A percentile compares a stretch with the other conserved stretches of the same genome.
Evolutionary conservation across 2,329 filamentous ascomycete species (phyloP).

Genomic region (Nannizziopsis arthrosporioides): DNA sequence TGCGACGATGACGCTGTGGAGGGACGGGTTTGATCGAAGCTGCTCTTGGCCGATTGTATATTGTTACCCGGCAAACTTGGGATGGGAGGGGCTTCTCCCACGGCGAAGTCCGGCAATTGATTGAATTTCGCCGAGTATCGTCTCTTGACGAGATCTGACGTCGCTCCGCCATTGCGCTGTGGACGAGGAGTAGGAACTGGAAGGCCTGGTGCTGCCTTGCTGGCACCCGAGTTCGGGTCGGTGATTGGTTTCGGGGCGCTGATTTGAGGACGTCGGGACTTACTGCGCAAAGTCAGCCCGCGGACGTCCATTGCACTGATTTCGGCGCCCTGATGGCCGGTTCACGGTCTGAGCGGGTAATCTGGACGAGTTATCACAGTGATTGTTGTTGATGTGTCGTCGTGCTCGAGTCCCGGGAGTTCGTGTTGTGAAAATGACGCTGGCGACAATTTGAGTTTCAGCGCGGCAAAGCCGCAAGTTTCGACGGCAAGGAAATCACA

Average conservation of each 20-base stretch:
- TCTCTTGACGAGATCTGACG: slow-evolving; percentile 78
- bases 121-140: slow-evolving; percentile 91
- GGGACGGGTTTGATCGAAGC: slow-evolving; percentile 5
- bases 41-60: slow-evolving; percentile 40
- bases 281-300: slow-evolving; percentile 53
- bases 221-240: slow-evolving; percentile 20
- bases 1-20: slow-evolving; percentile 44
- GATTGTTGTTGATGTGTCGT: neutral
- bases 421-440: too few species aligned
- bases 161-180: slow-evolving; percentile 41
- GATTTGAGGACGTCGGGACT: slow-evolving; percentile 46
- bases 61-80: slow-evolving; percentile 49
- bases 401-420: neutral
- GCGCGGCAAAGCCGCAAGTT: neutral
- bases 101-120: slow-evolving; percentile 56
- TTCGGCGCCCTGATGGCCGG: too few species aligned
- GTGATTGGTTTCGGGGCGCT: slow-evolving; percentile 49
- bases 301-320: slow-evolving; percentile 40
- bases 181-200: slow-evolving; percentile 22
- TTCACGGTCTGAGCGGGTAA: too few species aligned
- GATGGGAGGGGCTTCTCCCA: slow-evolving; percentile 53
- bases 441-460: neutral
- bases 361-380: neutral
- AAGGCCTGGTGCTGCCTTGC: slow-evolving; percentile 15
- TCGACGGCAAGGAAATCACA: neutral